Evolutionary conservation across 2,329 filamentous ascomycete genomes (phyloP).

Genomic region (Tolypocladium cylindrosporum): DNA sequence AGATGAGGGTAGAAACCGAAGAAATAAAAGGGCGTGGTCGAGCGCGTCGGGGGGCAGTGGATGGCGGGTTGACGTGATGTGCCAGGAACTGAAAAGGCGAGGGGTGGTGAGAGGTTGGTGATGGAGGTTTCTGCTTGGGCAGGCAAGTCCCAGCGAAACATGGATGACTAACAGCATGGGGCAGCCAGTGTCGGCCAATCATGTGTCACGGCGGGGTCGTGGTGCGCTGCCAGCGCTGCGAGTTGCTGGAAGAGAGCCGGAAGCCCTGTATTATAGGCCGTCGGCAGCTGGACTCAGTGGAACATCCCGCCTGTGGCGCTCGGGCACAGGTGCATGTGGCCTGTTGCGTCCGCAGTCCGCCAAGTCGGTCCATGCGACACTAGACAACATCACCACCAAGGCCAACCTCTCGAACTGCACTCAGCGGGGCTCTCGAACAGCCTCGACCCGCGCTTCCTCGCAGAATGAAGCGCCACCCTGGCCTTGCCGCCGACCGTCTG

Average conservation of each 20-base stretch:
- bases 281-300: not conserved
- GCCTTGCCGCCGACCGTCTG: constrained; percentile 14
- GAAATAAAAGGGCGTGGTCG: not conserved
- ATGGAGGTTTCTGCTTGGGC: not conserved
- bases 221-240: not conserved
- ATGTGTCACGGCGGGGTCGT: not conserved
- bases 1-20: too few relatives aligned
- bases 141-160: not conserved
- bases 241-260: not conserved
- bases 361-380: not conserved
- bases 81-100: not conserved
- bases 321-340: not conserved
- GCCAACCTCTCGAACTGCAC: constrained; percentile 1
- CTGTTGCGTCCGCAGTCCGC: not conserved
- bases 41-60: not conserved
- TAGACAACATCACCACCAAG: not conserved
- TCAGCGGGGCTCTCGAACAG: constrained; percentile 9
- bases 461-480: constrained; percentile 20
- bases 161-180: not conserved
- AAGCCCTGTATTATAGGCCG: not conserved
- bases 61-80: not conserved
- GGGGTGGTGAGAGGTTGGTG: not conserved
- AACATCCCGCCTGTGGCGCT: not conserved
- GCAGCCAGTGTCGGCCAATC: not conserved
- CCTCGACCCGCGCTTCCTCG: constrained; percentile 14